phyloP scores from a whole-genome alignment of 192 early-diverging fungal genomes.

The Podila horticola region DNA sequence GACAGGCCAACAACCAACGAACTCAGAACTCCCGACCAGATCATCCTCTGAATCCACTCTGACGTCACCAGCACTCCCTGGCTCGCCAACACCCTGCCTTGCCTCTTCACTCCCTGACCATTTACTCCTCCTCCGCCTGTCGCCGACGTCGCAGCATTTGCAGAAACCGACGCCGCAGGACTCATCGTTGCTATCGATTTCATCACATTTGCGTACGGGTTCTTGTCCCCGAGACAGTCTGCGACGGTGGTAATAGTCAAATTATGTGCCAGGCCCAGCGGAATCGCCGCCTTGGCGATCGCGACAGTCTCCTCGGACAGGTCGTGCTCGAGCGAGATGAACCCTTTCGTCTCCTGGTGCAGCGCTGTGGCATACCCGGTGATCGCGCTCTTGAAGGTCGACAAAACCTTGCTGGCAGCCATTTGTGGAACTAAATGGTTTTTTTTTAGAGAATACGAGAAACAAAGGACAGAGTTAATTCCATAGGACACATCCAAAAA shows the following conservation, averaged over 20 bases:
- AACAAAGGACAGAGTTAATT: background rate
- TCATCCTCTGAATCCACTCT: background rate
- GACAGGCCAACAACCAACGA: background rate
- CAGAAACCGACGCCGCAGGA: too few species aligned
- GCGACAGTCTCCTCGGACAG: background rate
- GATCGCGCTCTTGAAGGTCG: background rate
- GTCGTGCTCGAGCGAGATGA: conserved; percentile 27
- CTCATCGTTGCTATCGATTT: too few species aligned
- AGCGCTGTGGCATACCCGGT: background rate
- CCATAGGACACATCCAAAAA: background rate
- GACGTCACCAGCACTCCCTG: background rate
- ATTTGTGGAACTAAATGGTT: background rate
- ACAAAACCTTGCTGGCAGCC: background rate
- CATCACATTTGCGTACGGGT: too few species aligned
- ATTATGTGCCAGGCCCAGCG: background rate
- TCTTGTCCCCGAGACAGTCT: conserved; percentile 3
- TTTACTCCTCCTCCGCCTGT: too few species aligned
- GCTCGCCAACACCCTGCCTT: background rate
- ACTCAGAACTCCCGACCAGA: background rate
- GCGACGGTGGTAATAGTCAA: conserved; percentile 11
- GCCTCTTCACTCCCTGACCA: too few species aligned
- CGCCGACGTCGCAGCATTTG: too few species aligned
- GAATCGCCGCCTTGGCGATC: conserved; percentile 3
- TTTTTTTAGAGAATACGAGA: background rate
- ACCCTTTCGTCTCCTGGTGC: background rate